Percentiles rank a stretch among this genome's conserved stretches.
These are phyloP conservation scores for Mortierella sp. DNA, from an alignment of 371 early-diverging fungal species.

Conservation along the genomic window DNA sequence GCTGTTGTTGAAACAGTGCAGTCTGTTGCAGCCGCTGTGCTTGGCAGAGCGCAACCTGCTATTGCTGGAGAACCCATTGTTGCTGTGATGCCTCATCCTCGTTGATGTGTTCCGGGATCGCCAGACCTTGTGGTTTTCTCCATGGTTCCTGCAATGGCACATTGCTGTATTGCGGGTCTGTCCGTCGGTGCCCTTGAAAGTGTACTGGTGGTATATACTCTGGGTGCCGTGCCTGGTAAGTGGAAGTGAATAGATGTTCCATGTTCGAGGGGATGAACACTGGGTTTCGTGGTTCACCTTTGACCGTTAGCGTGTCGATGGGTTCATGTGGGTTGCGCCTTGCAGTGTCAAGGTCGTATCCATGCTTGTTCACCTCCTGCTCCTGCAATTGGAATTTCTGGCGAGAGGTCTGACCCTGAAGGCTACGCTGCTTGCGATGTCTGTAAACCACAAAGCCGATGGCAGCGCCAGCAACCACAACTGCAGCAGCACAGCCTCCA, in stretches of 20 bases:
- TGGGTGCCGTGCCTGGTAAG: neutral
- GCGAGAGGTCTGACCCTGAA: neutral
- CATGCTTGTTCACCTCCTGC: neutral
- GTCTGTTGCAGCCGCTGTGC: neutral
- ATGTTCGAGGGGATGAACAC: neutral
- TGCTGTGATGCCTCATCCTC: neutral
- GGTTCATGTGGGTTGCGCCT: neutral
- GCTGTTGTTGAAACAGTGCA: neutral
- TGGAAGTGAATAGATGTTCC: neutral
- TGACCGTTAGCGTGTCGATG: neutral
- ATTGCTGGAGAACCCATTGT: neutral
- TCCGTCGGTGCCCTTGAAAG: neutral
- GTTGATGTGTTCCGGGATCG: neutral
- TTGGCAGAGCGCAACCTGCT: neutral
- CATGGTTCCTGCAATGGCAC: neutral
- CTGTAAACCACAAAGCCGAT: neutral
- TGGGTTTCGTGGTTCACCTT: neutral
- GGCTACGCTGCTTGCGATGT: neutral
- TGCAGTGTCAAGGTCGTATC: neutral
- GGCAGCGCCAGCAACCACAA: neutral
- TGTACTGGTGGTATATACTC: neutral
- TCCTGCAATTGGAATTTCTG: neutral
- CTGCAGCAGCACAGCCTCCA: neutral
- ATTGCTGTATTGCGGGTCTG: conserved; percentile 2
- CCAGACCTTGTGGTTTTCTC: neutral